Evolutionary conservation across 2,329 filamentous ascomycete species (phyloP).

Genomic region (Cryphonectria parasitica): DNA sequence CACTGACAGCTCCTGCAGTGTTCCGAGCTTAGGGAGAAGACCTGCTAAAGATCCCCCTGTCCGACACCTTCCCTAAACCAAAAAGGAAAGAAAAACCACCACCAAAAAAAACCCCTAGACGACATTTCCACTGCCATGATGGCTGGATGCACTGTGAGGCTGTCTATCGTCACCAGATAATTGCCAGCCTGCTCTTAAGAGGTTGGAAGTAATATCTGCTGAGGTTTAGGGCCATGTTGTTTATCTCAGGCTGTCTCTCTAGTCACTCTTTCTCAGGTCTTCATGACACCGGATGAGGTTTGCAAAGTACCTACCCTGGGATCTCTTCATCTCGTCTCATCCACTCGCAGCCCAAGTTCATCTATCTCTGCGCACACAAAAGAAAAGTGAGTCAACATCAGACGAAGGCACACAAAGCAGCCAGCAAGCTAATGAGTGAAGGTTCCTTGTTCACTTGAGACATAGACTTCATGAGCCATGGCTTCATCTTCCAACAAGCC

Average conservation of each 20-base stretch:
- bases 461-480: conserved; percentile 8
- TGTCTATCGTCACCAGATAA: background rate
- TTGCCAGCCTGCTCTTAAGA: background rate
- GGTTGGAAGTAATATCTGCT: background rate
- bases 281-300: conserved; percentile 23
- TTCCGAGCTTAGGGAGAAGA: background rate
- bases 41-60: background rate
- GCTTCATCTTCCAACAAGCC: conserved; percentile 20
- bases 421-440: background rate
- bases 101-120: background rate
- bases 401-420: background rate
- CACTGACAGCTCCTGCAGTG: background rate
- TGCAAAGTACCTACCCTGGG: background rate
- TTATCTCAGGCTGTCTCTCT: background rate
- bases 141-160: background rate
- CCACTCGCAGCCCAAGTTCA: background rate
- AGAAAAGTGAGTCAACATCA: conserved; percentile 9
- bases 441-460: background rate
- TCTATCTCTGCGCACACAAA: background rate
- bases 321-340: background rate
- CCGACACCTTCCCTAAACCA: background rate
- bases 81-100: too few relatives aligned
- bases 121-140: background rate
- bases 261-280: conserved; percentile 1
- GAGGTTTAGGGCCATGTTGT: conserved; percentile 12